Percentiles rank a stretch among this genome's conserved stretches.
phyloP scores from a whole-genome alignment of 2,329 filamentous ascomycete genomes.

The Dactylonectria estremocensis region DNA sequence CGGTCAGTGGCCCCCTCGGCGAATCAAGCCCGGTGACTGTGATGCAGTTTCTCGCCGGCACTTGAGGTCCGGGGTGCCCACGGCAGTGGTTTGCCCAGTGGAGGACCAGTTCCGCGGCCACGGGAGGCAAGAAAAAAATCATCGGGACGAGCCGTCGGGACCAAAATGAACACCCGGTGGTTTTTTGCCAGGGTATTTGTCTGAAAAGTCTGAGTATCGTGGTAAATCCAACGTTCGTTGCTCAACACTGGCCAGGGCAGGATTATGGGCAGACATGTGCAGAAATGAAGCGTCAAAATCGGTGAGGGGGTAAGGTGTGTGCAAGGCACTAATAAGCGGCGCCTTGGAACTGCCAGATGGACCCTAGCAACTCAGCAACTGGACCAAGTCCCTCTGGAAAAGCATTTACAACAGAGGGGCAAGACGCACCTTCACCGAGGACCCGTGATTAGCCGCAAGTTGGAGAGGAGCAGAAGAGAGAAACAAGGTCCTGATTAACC shows the following conservation, averaged over 20 bases:
- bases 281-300: not conserved
- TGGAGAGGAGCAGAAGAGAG: constrained; percentile 6
- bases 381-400: constrained; percentile 10
- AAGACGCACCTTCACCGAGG: constrained; percentile 42
- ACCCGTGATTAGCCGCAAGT: constrained; percentile 48
- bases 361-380: not conserved
- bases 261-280: not conserved
- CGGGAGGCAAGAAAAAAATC: constrained; percentile 14
- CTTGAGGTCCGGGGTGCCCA: constrained; percentile 21
- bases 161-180: not conserved
- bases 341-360: not conserved
- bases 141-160: constrained; percentile 4
- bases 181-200: not conserved
- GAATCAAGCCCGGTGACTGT: constrained; percentile 23
- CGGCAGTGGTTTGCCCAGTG: constrained; percentile 24
- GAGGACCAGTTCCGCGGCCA: constrained; percentile 14
- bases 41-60: constrained; percentile 14
- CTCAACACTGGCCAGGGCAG: not conserved
- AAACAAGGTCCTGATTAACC: constrained; percentile 1
- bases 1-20: constrained; percentile 25
- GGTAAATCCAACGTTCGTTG: not conserved
- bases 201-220: not conserved
- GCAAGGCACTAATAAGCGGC: constrained; percentile 16
- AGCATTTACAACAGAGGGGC: constrained; percentile 8
- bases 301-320: not conserved